A percentile compares a stretch with the other conserved stretches of the same genome.
phyloP scores from a whole-genome alignment of 192 early-diverging fungal genomes.

The Lobosporangium transversale region DNA sequence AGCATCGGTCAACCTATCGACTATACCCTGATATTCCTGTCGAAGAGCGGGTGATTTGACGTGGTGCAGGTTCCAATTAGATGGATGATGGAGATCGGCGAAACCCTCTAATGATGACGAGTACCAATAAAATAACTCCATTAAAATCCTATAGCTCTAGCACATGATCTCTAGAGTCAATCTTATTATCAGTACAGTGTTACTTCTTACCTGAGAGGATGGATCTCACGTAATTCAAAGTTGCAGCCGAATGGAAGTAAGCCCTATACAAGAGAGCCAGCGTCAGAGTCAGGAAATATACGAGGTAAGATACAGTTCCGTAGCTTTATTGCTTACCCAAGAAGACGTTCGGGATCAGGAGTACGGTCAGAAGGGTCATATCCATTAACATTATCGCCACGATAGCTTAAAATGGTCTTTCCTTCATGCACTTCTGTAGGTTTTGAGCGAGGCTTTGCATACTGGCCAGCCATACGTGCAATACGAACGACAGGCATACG shows the following conservation, averaged over 20 bases:
- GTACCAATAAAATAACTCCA: neutral
- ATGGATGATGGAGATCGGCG: constrained; percentile 87
- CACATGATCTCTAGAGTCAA: neutral
- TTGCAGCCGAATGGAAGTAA: constrained; percentile 98
- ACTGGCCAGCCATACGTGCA: constrained; percentile 98
- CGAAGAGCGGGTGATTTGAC: constrained; percentile 82
- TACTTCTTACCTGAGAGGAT: constrained; percentile 72
- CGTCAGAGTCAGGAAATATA: neutral
- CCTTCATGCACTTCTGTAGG: constrained; percentile 90
- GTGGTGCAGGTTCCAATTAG: constrained; percentile 89
- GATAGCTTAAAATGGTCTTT: constrained; percentile 84
- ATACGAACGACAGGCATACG: constrained; percentile 94
- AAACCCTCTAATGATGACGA: constrained; percentile 56
- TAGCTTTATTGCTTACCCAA: constrained; percentile 59
- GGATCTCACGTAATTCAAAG: constrained; percentile 93
- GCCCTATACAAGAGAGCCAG: constrained; percentile 57
- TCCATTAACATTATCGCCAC: constrained; percentile 99
- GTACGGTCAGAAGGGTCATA: constrained; percentile 84
- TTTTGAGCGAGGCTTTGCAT: constrained; percentile 96
- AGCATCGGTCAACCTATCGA: constrained; percentile 86
- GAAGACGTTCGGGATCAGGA: constrained; percentile 93
- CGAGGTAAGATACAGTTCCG: neutral
- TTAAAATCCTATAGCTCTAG: neutral
- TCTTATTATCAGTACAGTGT: neutral
- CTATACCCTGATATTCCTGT: constrained; percentile 90